These are phyloP conservation scores for Plasmodium knowlesi DNA, from an alignment of 169 alveolate genomes.

Conservation along the genomic window DNA sequence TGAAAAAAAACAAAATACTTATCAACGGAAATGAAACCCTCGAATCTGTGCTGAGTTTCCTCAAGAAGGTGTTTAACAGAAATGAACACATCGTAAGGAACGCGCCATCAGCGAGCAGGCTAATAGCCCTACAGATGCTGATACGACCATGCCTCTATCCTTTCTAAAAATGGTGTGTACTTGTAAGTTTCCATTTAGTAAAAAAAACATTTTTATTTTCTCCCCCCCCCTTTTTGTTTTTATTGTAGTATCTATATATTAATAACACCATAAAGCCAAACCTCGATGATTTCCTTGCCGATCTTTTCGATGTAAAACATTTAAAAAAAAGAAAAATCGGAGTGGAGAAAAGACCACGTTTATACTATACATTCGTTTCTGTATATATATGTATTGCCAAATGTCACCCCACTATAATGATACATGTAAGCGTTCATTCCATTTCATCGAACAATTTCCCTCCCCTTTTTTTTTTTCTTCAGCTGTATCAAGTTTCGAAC, in stretches of 20 bases:
- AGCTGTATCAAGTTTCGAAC: conserved; percentile 41
- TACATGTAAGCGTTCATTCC: not conserved
- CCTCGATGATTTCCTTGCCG: conserved; percentile 48
- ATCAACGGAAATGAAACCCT: conserved; percentile 59
- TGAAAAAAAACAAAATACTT: conserved; percentile 49
- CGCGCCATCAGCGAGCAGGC: not conserved
- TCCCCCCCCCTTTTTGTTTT: not conserved
- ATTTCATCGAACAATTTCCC: not conserved
- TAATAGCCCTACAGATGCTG: not conserved
- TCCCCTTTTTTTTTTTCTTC: not conserved
- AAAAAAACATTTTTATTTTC: not conserved
- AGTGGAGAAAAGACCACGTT: not conserved
- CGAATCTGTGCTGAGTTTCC: conserved; percentile 24
- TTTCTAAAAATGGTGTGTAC: not conserved
- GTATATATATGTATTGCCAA: not conserved
- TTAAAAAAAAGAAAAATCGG: not conserved
- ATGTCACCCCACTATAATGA: not conserved
- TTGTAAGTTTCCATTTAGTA: not conserved
- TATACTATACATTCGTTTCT: not conserved
- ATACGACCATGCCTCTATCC: not conserved
- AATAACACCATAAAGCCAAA: conserved; percentile 42
- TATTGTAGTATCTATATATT: conserved; percentile 47
- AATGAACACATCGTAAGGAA: conserved; percentile 51
- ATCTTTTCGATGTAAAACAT: conserved; percentile 33
- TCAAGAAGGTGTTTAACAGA: conserved; percentile 29